Conservation (phyloP, 2,329 filamentous ascomycete species). For the Lecanicillium sp. region DNA sequence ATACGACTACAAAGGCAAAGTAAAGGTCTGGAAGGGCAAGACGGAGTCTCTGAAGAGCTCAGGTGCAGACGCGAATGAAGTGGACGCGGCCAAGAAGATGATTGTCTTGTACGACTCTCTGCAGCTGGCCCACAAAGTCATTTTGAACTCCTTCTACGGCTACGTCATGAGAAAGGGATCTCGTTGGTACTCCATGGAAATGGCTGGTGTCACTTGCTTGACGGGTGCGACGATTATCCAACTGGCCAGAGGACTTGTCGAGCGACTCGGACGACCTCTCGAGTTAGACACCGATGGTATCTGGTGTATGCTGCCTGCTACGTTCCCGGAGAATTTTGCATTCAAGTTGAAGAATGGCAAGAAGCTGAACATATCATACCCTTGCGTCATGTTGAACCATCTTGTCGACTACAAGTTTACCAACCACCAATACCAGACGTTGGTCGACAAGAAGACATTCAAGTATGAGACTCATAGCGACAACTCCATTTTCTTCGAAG, state of each 20-base stretch:
- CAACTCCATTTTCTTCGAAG: constrained; percentile 99
- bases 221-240: constrained; percentile 97
- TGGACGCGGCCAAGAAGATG: constrained; percentile 98
- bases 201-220: constrained; percentile 96
- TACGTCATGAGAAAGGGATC: constrained; percentile 99
- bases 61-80: constrained; percentile 65
- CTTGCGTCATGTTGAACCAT: constrained; percentile 98
- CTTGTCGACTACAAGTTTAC: constrained; percentile 91
- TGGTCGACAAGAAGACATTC: constrained; percentile 70
- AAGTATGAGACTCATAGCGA: constrained; percentile 96
- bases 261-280: constrained; percentile 83
- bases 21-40: constrained; percentile 98
- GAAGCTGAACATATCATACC: constrained; percentile 93
- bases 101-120: constrained; percentile 91
- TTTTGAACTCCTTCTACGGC: constrained; percentile 97
- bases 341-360: constrained; percentile 95
- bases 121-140: constrained; percentile 96
- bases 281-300: constrained; percentile 98
- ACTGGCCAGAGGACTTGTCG: constrained; percentile 85
- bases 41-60: constrained; percentile 77
- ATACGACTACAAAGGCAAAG: constrained; percentile 97
- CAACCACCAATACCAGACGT: constrained; percentile 92
- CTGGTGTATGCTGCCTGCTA: constrained; percentile 96
- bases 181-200: constrained; percentile 98
- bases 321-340: constrained; percentile 90